These are phyloP conservation scores for Backusella tuberculispora DNA, from an alignment of 192 early-diverging fungal genomes.

Conservation along the genomic window DNA sequence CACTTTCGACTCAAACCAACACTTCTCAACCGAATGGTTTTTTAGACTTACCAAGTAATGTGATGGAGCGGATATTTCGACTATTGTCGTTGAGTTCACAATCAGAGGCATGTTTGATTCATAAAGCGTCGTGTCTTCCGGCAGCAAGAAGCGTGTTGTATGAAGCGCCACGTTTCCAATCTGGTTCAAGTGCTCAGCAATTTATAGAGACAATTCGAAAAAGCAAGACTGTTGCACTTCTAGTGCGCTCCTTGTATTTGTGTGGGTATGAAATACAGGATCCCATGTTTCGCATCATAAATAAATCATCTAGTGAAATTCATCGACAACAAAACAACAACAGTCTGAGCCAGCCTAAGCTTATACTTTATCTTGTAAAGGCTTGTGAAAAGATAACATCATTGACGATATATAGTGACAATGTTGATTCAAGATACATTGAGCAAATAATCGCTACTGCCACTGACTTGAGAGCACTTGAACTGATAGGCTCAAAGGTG, in stretches of 20 bases:
- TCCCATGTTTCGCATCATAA: neutral
- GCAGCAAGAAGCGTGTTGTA: neutral
- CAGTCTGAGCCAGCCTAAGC: neutral
- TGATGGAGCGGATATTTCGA: neutral
- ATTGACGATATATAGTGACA: neutral
- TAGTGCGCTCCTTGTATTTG: neutral
- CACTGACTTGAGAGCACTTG: neutral
- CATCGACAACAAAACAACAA: conserved; percentile 3
- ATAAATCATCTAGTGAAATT: neutral
- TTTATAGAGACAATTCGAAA: neutral
- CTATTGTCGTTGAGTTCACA: neutral
- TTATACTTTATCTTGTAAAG: neutral
- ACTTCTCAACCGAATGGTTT: neutral
- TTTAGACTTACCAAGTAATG: neutral
- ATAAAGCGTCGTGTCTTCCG: neutral
- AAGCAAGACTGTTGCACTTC: neutral
- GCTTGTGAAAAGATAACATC: neutral
- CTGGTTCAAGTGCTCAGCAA: neutral
- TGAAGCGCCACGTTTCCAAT: neutral
- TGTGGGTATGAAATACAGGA: neutral
- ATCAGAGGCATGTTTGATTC: neutral
- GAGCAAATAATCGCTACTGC: neutral
- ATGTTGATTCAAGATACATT: neutral
- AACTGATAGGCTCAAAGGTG: neutral
- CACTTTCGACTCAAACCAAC: neutral